A percentile compares a stretch with the other conserved stretches of the same genome.
phyloP scores from a whole-genome alignment of 768 basidiomycete species.

The Rhodotorula toruloides region DNA sequence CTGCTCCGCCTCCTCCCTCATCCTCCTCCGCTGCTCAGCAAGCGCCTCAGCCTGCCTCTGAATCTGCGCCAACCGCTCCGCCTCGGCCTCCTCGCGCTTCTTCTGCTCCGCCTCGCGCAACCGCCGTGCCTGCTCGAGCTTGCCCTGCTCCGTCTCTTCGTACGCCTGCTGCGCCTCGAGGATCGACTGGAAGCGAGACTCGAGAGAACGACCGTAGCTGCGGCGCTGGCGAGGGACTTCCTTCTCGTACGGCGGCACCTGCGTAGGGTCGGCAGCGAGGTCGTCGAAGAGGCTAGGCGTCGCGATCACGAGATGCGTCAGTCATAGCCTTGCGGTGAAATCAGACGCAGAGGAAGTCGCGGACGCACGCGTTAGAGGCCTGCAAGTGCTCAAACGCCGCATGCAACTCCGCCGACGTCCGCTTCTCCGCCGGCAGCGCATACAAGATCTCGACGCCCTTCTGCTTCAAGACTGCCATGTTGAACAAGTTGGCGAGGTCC shows the following conservation, averaged over 20 bases:
- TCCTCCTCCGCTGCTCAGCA: constrained; percentile 69
- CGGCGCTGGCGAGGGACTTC: constrained; percentile 85
- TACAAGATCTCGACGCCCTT: constrained; percentile 89
- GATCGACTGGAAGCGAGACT: constrained; percentile 71
- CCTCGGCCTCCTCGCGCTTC: constrained; percentile 57
- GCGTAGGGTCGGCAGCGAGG: constrained; percentile 66
- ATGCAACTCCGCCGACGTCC: constrained; percentile 73
- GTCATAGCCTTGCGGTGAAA: background rate
- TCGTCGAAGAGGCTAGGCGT: constrained; percentile 72
- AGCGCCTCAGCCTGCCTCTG: constrained; percentile 68
- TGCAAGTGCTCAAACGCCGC: constrained; percentile 71
- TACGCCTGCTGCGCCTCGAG: constrained; percentile 39
- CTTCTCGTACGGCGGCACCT: constrained; percentile 69
- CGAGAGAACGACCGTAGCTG: constrained; percentile 81
- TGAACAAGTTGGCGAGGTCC: constrained; percentile 87
- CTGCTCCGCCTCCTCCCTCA: constrained; percentile 70
- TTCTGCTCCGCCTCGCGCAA: constrained; percentile 74
- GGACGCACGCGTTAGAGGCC: constrained; percentile 74
- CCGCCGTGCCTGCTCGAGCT: constrained; percentile 68
- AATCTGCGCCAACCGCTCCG: constrained; percentile 59
- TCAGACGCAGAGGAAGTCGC: background rate
- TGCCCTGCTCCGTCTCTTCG: constrained; percentile 45
- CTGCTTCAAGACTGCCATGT: constrained; percentile 97
- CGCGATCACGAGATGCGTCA: background rate
- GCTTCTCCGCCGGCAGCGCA: constrained; percentile 64